Percentiles rank a stretch among this genome's conserved stretches.
phyloP scores from a whole-genome alignment of 2,329 filamentous ascomycete genomes.

The Beauveria rudraprayagi region DNA sequence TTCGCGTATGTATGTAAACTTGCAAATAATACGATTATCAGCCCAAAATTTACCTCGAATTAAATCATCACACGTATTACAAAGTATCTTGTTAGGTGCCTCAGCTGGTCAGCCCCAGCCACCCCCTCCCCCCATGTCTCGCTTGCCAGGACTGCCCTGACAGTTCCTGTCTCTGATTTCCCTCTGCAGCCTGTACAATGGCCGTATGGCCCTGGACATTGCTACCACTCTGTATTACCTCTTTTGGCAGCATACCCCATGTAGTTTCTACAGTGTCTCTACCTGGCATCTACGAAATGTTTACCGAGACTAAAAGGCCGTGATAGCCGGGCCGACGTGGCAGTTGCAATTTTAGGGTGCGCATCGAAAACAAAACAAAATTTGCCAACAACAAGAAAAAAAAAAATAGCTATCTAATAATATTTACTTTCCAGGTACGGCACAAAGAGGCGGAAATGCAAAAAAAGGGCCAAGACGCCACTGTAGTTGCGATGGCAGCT shows the following conservation, averaged over 20 bases:
- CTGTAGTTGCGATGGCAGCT: neutral
- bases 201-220: constrained; percentile 3
- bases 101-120: neutral
- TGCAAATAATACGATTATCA: too few species aligned
- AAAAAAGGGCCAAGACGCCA: neutral
- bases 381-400: too few species aligned
- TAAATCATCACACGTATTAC: too few species aligned
- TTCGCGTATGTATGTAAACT: neutral
- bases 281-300: neutral
- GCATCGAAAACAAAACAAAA: too few species aligned
- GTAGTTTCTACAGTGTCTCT: constrained; percentile 8
- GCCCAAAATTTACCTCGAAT: too few species aligned
- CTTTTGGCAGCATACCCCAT: neutral
- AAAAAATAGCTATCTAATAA: too few species aligned
- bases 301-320: too few species aligned
- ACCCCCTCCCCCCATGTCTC: neutral
- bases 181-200: neutral
- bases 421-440: too few species aligned
- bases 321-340: too few species aligned
- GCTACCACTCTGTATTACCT: constrained; percentile 1
- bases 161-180: neutral
- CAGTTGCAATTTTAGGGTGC: too few species aligned
- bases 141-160: neutral
- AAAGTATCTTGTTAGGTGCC: too few species aligned
- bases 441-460: too few species aligned